Evolutionary conservation across 2,329 filamentous ascomycete genomes (phyloP).

Genomic region (Talaromyces pinophilus): DNA sequence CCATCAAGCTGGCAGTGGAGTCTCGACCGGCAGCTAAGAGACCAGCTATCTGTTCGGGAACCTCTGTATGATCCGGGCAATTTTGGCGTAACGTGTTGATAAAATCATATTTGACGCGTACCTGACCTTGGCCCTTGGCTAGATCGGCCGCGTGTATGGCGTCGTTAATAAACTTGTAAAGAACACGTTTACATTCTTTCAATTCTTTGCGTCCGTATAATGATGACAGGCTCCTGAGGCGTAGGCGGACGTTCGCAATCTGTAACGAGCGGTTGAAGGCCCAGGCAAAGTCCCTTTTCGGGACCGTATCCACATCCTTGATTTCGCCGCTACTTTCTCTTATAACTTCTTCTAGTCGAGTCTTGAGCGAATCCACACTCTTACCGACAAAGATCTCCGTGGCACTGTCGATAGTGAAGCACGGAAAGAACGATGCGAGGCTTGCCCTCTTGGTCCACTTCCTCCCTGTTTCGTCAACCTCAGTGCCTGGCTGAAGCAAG

Average conservation of each 20-base stretch:
- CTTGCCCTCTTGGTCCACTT: conserved; percentile 12
- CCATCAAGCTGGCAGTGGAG: conserved; percentile 71
- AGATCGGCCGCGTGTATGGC: conserved; percentile 1
- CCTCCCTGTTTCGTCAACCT: neutral
- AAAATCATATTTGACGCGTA: conserved; percentile 10
- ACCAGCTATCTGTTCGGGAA: conserved; percentile 71
- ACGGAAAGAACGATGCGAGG: neutral
- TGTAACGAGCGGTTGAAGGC: conserved; percentile 11
- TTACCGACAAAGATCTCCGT: conserved; percentile 7
- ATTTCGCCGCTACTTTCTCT: neutral
- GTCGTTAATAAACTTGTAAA: conserved; percentile 7
- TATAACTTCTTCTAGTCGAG: neutral
- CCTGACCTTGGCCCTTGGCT: conserved; percentile 4
- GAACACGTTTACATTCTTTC: conserved; percentile 10
- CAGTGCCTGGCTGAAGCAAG: conserved; percentile 57
- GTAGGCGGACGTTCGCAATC: conserved; percentile 3
- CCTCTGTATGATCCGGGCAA: conserved; percentile 26
- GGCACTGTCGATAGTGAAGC: conserved; percentile 9
- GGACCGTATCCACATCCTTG: neutral
- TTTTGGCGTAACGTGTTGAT: conserved; percentile 5
- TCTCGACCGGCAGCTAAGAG: conserved; percentile 74
- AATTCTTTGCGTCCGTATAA: conserved; percentile 4
- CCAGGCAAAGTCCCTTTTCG: conserved; percentile 9
- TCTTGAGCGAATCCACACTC: neutral
- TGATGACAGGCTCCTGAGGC: conserved; percentile 4